Evolutionary conservation across 140 eudicot genomes (phyloP).

Genomic region (Flaveria floridana): DNA sequence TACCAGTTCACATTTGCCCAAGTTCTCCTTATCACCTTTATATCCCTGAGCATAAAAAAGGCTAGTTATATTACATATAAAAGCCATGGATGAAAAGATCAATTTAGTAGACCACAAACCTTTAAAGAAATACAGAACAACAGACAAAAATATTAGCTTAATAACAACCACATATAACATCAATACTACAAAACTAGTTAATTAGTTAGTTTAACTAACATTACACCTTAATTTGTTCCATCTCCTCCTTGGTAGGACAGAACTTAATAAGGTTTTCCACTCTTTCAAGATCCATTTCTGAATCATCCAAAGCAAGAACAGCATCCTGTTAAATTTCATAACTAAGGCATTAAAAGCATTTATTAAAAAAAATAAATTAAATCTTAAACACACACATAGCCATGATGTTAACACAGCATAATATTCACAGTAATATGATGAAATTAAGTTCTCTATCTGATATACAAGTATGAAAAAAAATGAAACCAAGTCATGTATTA

Average conservation of each 20-base stretch:
- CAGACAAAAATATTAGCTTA: not conserved
- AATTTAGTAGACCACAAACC: not conserved
- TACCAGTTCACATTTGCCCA: constrained; percentile 86
- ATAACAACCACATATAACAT: not conserved
- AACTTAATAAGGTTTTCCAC: constrained; percentile 92
- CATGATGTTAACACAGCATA: not conserved
- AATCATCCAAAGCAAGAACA: constrained; percentile 85
- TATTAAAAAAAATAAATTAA: constrained; percentile 5
- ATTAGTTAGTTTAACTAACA: constrained; percentile 20
- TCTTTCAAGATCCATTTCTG: constrained; percentile 81
- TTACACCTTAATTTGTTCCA: constrained; percentile 79
- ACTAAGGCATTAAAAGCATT: constrained; percentile 27
- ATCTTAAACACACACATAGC: constrained; percentile 15
- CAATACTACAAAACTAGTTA: constrained; percentile 15
- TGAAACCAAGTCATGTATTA: not conserved
- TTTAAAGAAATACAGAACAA: not conserved
- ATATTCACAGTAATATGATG: constrained; percentile 1
- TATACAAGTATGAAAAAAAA: not conserved
- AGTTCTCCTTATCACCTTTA: constrained; percentile 59
- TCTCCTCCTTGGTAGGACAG: constrained; percentile 97
- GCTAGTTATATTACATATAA: constrained; percentile 21
- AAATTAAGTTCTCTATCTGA: not conserved
- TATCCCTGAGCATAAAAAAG: constrained; percentile 55
- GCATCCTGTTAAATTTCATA: constrained; percentile 51
- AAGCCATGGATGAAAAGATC: not conserved